phyloP scores from a whole-genome alignment of 306 rosid genomes.

The Styphnolobium japonicum region DNA sequence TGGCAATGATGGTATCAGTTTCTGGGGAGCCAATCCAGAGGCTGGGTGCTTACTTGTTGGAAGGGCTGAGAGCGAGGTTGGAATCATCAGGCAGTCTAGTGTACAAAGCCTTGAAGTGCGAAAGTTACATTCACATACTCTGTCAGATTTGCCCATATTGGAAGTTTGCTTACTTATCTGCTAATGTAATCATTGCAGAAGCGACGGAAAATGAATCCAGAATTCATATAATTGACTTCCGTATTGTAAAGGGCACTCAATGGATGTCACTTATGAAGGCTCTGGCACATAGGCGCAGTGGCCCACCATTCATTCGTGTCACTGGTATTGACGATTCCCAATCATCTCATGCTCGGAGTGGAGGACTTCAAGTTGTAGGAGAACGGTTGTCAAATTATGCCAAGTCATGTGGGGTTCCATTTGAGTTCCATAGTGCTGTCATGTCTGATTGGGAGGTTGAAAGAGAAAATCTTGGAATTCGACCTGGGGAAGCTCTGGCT shows the following conservation, averaged over 20 bases:
- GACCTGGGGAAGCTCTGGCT: too few species aligned
- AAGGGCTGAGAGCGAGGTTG: conserved; percentile 51
- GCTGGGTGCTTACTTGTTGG: conserved; percentile 66
- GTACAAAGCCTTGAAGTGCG: conserved; percentile 47
- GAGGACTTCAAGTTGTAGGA: conserved; percentile 50
- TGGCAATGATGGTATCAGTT: conserved; percentile 55
- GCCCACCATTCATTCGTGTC: conserved; percentile 61
- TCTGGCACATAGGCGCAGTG: conserved; percentile 60
- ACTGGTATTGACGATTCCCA: conserved; percentile 53
- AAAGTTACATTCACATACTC: conserved; percentile 52
- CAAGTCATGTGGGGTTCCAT: conserved; percentile 45
- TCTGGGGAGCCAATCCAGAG: conserved; percentile 63
- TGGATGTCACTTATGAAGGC: conserved; percentile 65
- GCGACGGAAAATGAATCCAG: conserved; percentile 56
- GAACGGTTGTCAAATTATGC: conserved; percentile 47
- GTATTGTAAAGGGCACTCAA: conserved; percentile 56
- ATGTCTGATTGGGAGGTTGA: conserved; percentile 47
- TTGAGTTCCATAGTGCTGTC: conserved; percentile 49
- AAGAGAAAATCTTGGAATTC: conserved; percentile 35
- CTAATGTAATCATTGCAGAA: conserved; percentile 68
- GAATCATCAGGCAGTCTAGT: conserved; percentile 45
- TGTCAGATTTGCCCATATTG: conserved; percentile 60
- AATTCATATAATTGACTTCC: too few species aligned
- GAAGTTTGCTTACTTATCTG: conserved; percentile 64
- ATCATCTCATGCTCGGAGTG: conserved; percentile 60